Evolutionary conservation across 2,329 filamentous ascomycete species (phyloP), one percentile per base, ranked within the genome.

Genomic region (Phoma sp.): DNA sequence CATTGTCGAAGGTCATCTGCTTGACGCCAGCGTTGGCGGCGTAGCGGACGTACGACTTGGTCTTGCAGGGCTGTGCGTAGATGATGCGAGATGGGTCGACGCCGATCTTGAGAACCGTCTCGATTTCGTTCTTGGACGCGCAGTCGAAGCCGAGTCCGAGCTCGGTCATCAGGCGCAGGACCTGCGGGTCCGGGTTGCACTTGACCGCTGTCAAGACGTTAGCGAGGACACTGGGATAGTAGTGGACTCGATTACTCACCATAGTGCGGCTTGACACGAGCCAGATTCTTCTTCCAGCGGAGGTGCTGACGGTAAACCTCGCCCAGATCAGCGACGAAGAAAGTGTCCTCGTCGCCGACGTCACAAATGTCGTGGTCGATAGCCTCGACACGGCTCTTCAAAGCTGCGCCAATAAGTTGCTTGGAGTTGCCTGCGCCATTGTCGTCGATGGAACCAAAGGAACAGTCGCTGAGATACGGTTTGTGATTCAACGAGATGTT

Each of bases 1-100:
- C 87, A 69, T 99, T 99, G 84, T 99, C 95, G 74, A 99, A 98
- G 2, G 95, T 99, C 93, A 99, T 98, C 83, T 96, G 91, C 80
- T 90, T 93, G 74, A 99, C 95, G 65, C 89, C 90, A 64, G 88
- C 83, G 73, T 87, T 84, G 71, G 90, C 87, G 61, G 96, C 95
- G 72, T 93, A 96, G 72, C 93, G 92, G 59, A 99, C 84, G 77
- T 97, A 98, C 40, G 93, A 97, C 81, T 95, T 96, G 70, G 95
- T 99, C 87, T 99, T 99, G 90, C 95, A 98, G 50, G 95, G 95
- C 80, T 99, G 95, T 42, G 95, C 95, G 74, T 98, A 99, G 79
- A 99, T 97, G 82, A 99, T 96, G 76, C 93, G 92, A 63, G 87
- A 86, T 11, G 95, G 91, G 72, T 91, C 88, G 64, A 96, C 84